phyloP scores from a whole-genome alignment of 2,329 filamentous ascomycete species.

The Tympanopsis confertula region DNA sequence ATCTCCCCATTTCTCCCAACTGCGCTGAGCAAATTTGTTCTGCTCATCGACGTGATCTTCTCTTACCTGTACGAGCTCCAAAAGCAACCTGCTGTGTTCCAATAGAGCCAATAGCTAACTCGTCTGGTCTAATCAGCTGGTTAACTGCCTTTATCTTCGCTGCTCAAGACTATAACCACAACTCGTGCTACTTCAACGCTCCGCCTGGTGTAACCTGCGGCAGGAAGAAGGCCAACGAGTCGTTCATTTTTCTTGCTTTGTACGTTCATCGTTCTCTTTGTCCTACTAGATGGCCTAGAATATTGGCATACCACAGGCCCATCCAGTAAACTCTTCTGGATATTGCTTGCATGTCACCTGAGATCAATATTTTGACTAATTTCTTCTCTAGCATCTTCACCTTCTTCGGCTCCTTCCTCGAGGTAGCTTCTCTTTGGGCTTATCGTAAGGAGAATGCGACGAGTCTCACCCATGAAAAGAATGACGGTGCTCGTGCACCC shows the following conservation, averaged over 20 bases:
- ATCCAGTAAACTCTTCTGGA: no score
- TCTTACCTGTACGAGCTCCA: slow-evolving; percentile 25
- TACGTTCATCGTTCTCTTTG: slow-evolving; percentile 12
- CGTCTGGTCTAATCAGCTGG: slow-evolving; percentile 17
- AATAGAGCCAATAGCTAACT: slow-evolving; percentile 2
- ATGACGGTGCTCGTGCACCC: slow-evolving; percentile 4
- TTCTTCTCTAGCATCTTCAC: slow-evolving; percentile 21
- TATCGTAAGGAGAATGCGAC: slow-evolving; percentile 11
- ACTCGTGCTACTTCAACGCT: slow-evolving; percentile 15
- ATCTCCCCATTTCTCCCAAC: slow-evolving; percentile 23
- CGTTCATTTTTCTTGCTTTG: slow-evolving; percentile 31
- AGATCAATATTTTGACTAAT: background rate
- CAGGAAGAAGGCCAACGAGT: slow-evolving; percentile 24
- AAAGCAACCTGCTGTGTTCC: background rate
- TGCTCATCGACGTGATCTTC: slow-evolving; percentile 27
- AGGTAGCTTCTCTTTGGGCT: slow-evolving; percentile 20
- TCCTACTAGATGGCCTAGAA: background rate
- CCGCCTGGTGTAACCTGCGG: slow-evolving; percentile 19
- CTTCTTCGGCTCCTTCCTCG: slow-evolving; percentile 21
- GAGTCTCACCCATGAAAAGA: slow-evolving; percentile 11
- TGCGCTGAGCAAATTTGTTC: slow-evolving; percentile 20
- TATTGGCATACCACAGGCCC: background rate
- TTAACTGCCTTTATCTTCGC: slow-evolving; percentile 33
- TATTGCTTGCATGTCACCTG: no score
- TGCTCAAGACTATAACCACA: slow-evolving; percentile 26